A percentile compares a stretch with the other conserved stretches of the same genome.
phyloP scores from a whole-genome alignment of 2,329 filamentous ascomycete genomes.

The Emergomyces orientalis region DNA sequence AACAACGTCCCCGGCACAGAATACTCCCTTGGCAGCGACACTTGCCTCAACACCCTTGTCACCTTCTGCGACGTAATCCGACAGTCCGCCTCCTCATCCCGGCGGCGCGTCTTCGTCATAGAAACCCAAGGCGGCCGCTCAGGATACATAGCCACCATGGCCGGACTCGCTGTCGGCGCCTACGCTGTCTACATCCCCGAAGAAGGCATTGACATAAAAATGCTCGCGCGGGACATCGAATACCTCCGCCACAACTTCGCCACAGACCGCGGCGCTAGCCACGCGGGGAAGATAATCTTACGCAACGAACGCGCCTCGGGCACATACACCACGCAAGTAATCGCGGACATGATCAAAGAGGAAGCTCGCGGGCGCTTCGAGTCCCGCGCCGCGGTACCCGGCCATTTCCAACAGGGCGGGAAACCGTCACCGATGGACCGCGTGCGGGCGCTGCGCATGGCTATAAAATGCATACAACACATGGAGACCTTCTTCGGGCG shows the following conservation, averaged over 20 bases:
- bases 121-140: constrained; percentile 94
- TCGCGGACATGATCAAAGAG: constrained; percentile 90
- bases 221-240: constrained; percentile 82
- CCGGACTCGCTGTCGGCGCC: constrained; percentile 83
- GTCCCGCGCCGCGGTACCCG: constrained; percentile 79
- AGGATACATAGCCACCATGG: constrained; percentile 85
- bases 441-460: constrained; percentile 79
- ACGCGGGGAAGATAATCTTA: constrained; percentile 89
- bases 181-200: constrained; percentile 93
- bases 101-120: constrained; percentile 90
- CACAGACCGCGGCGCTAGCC: constrained; percentile 75
- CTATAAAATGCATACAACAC: constrained; percentile 89
- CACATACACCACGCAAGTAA: constrained; percentile 85
- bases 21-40: constrained; percentile 93
- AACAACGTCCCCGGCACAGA: constrained; percentile 98
- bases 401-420: constrained; percentile 89
- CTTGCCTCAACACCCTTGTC: constrained; percentile 89
- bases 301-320: constrained; percentile 89
- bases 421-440: constrained; percentile 94
- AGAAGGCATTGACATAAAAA: constrained; percentile 87
- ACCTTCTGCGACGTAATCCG: constrained; percentile 96
- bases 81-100: constrained; percentile 88
- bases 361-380: constrained; percentile 90
- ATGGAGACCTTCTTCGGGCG: constrained; percentile 67
- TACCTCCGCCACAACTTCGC: constrained; percentile 79